A percentile compares a stretch with the other conserved stretches of the same genome.
These are phyloP conservation scores for Apophysomyces trapeziformis DNA, from an alignment of 371 early-diverging fungal species.

Conservation along the genomic window DNA sequence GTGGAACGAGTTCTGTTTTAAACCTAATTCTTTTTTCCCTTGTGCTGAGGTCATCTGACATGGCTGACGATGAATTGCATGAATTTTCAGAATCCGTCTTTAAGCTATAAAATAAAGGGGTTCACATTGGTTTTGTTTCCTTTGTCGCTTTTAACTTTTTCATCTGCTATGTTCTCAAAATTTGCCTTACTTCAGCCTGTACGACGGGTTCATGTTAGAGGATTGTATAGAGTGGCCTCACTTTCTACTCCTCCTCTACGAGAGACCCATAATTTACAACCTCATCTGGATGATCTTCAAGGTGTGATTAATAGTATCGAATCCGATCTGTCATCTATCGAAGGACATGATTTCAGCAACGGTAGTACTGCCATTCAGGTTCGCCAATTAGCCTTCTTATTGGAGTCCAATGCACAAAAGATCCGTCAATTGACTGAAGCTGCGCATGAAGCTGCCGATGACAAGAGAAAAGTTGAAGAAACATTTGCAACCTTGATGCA, in stretches of 20 bases:
- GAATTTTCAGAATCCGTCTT: neutral
- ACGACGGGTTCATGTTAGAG: constrained; percentile 4
- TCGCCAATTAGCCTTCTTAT: constrained; percentile 11
- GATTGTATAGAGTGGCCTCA: constrained; percentile 13
- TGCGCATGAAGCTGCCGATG: neutral
- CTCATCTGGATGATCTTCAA: constrained; percentile 9
- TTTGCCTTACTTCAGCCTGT: neutral
- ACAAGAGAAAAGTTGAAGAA: neutral
- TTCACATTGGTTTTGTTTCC: neutral
- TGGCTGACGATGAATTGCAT: neutral
- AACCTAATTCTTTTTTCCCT: neutral
- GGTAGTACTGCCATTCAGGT: constrained; percentile 15
- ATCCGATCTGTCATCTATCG: neutral
- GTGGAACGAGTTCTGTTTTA: neutral
- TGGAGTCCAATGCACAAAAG: constrained; percentile 15
- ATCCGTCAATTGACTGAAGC: constrained; percentile 1
- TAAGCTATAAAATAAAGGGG: neutral
- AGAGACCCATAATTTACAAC: neutral
- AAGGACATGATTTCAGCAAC: constrained; percentile 9
- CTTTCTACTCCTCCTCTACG: constrained; percentile 13
- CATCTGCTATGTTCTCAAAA: neutral
- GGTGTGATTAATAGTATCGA: constrained; percentile 8
- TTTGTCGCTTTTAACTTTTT: neutral
- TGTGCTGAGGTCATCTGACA: neutral
- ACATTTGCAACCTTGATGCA: constrained; percentile 3